Evolutionary conservation across 169 alveolate genomes (phyloP), one percentile per base, ranked within the genome.

Genomic region (Pseudocohnilembus persalinus): DNA sequence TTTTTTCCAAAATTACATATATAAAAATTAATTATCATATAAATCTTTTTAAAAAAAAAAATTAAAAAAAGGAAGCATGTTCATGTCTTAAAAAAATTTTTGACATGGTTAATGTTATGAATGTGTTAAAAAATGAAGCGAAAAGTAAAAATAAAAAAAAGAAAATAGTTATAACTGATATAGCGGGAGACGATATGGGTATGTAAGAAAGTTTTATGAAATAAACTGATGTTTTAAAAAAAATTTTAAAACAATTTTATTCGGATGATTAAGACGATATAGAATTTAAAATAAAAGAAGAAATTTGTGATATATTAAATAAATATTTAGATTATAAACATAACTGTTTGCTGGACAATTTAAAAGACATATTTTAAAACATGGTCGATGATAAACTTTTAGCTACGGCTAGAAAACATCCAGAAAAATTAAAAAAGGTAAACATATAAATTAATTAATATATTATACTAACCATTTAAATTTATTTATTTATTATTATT

Each of bases 171-270:
- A 26, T n/a, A 15, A n/a, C 26, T 1, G 84, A 79, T 15, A 30
- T 79, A 0, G 31, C 64, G n/a, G 20, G 76, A 27, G 84, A 79
- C 29, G 84, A 79, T 0, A 79, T 63, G 1, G 31, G 33, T 80
- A 80, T 80, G 74, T 33, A 64, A 1, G 90, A 86, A 29, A 78
- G 83, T 20, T 86, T 86, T 73, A 30, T 86, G 29, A 86, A 86
- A 35, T 63, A 86, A n/a, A 81, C 87, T 29, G 90, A 86, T 74
- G 90, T 86, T 24, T 73, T 86, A 72, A 86, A 86, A 75, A 86
- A 86, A 68, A 86, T 86, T 74, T 33, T 86, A 65, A 15, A 64
- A 24, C 79, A 65, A 74, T 81, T 31, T 33, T 86, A 79, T 26
- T 68, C 78, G 29, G 90, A 86, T 31, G 64, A 79, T 31, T 74